Base-by-base conservation (phyloP, 2,329 filamentous ascomycete species). In the Neoascochyta sp. region DNA sequence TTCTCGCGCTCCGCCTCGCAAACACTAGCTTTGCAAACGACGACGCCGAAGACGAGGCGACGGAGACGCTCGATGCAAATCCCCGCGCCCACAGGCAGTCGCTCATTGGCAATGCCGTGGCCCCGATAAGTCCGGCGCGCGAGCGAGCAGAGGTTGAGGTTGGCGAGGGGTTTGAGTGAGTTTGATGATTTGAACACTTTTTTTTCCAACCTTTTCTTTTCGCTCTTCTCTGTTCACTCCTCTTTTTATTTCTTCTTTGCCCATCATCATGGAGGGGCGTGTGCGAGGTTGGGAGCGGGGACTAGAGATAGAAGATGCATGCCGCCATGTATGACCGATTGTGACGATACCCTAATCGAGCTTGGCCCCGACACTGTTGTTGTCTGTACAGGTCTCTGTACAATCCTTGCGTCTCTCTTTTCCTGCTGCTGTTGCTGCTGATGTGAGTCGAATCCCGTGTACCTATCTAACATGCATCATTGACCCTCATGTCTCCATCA, bases 61-160 rank as follows among this genome's bases (percentile, higher is more conserved):
- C 54, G 0, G 60, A 65, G 46, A 54, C 50, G 21, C 41, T 65
- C 29, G 59, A 63, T 32, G 43, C 27, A 20, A 56, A 54, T 27
- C 60, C 60, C 1, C 33, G 60, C 5, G 43, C 47, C 9, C 66
- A 71, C 36, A 47, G 68, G 21, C 68, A 66, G 54, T 67, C 63
- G 27, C 31, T 71, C 7, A 66, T 68, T 3, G 47, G 39, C 5
- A 42, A 36, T n/a, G 43, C 47, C 12, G 37, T 44, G 3, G 57
- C 45, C 22, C 47, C 52, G 6, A 22, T 59, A 37, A 60, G 55
- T 37, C 58, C 59, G 1, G 39, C 45, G 38, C 14, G 48, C 8
- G 55, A 60, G 45, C 32, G 55, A 27, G 30, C 23, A 3, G 38
- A 44, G 15, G 50, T 52, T 9, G 43, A 45, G 26, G 47, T 34